These are phyloP conservation scores for Thermomyces lanuginosus DNA, from an alignment of 2,329 filamentous ascomycete species.

Conservation along the genomic window DNA sequence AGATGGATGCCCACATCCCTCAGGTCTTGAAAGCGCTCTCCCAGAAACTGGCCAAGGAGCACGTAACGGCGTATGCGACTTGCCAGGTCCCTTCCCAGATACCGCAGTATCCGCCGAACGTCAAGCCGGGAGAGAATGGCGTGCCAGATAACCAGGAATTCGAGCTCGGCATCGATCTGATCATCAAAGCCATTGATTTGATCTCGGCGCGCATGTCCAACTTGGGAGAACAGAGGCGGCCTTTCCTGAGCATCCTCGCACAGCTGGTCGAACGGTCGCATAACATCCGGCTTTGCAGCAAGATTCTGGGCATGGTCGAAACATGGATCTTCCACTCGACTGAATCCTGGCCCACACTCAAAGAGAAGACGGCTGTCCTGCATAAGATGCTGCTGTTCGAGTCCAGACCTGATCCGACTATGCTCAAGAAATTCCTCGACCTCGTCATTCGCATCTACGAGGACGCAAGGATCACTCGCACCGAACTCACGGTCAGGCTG, in stretches of 20 bases:
- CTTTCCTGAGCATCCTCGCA: conserved; percentile 87
- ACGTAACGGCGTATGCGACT: conserved; percentile 57
- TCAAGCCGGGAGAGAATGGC: conserved; percentile 24
- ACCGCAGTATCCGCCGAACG: conserved; percentile 21
- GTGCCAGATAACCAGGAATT: conserved; percentile 57
- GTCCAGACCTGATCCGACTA: conserved; percentile 60
- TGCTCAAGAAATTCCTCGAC: conserved; percentile 85
- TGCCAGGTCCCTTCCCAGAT: conserved; percentile 26
- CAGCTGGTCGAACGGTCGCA: conserved; percentile 90
- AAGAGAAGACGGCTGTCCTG: conserved; percentile 97
- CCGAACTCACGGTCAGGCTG: conserved; percentile 89
- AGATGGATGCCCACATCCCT: conserved; percentile 77
- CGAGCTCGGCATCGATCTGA: conserved; percentile 75
- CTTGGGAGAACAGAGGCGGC: conserved; percentile 74
- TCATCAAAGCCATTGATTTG: conserved; percentile 89
- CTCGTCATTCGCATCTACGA: conserved; percentile 97
- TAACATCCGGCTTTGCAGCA: conserved; percentile 72
- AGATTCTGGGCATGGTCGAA: conserved; percentile 87
- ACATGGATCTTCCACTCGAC: conserved; percentile 91
- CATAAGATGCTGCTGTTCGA: conserved; percentile 98
- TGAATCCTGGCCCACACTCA: conserved; percentile 89
- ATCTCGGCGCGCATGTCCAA: conserved; percentile 84
- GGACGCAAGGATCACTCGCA: conserved; percentile 85
- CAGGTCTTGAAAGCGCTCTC: conserved; percentile 88
- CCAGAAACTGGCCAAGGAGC: conserved; percentile 79